Base-by-base conservation (phyloP, 176 grass and related monocot species). In the Eleusine indica region DNA sequence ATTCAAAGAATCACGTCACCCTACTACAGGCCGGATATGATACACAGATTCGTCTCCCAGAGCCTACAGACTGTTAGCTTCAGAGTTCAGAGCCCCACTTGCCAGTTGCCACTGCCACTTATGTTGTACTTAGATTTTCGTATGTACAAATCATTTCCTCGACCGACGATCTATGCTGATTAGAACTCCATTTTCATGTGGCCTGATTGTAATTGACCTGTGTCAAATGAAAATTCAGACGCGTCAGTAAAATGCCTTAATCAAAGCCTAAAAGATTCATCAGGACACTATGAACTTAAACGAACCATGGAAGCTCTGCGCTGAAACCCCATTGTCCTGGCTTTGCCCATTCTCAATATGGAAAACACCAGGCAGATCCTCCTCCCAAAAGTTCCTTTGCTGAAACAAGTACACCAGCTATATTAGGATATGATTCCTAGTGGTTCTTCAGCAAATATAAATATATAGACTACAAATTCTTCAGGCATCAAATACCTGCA, bases 381-480 rank as follows among this genome's bases (percentile, higher is more conserved):
- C 91, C 80, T 99, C 96, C 96, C 96, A 99, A 68, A 89, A 90
- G 68, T 86, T 86, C 58, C 91, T 94, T 70, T 93, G 89, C 96
- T 96, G 87, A 78, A 82, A 85, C 7, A 73, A 30, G 38, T 47
- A 66, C 14, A 74, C 2, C 7, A 8, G 29, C 60, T 6, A 25
- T 70, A 62, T 80, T 54, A 84, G n/a, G 40, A 77, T 60, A 53
- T 43, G 17, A 82, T 74, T 9, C 30, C 17, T 17, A 14, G 57
- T 2, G 14, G 78, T 72, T 67, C 35, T 79, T 56, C 17, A 37
- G 66, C 14, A 38, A 10, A 13, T 41, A 25, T 46, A 47, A 0
- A 17, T 22, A 4, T 35, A 4, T 35, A 4, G 66, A 62, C 5
- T 6, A 18, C 30, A 11, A 76, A 19, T 82, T 73, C 0, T 68